Base-by-base conservation (phyloP, 2,329 filamentous ascomycete species). In the Lasiodiplodia gonubiensis region DNA sequence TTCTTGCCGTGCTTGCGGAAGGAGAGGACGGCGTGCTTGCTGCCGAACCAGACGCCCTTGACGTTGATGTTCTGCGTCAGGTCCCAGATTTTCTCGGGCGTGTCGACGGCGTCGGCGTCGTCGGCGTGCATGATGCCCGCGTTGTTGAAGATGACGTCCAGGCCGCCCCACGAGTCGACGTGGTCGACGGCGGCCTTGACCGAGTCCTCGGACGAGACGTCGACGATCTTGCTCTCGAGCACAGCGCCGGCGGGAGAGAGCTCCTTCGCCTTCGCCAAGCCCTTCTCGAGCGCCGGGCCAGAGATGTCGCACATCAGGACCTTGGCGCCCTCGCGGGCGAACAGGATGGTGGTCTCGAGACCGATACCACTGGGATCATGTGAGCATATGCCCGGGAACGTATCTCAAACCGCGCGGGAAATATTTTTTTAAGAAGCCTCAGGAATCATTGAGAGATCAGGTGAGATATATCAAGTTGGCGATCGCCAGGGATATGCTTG, bases 101-200 rank as follows among this genome's bases (percentile, higher is more conserved):
- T 97, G 78, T 90, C 87, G 77, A 96, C 83, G 59, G 94, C 93
- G 79, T 80, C 77, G 46, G 81, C 82, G 69, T 85, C 82, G 68
- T 90, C 85, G 57, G 88, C 89, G 82, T 97, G 94, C 94, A 97
- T 97, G 80, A 97, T 97, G 66, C 94, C 94, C 27, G 94, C 94
- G 79, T 97, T 97, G 88, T 97, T 97, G 89, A 97, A 97, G 74
- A 97, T 92, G 76, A 97, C 85, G 78, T 97, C 94, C 3, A 95
- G 81, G 53, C 94, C 94, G 75, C 94, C 94, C 91, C 92, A 96
- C 67, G 87, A 77, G 79, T 97, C 94, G 68, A 94, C 82, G 11
- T 86, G 81, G 72, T 92, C 90, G 64, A 97, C 85, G 77, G 91
- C 88, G 67, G 89, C 88, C 75, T 93, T 82, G 37, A 97, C 89